A percentile compares a stretch with the other conserved stretches of the same genome.
These are phyloP conservation scores for Fragaria nilgerrensis DNA, from an alignment of 306 rosid genomes.

Conservation along the genomic window DNA sequence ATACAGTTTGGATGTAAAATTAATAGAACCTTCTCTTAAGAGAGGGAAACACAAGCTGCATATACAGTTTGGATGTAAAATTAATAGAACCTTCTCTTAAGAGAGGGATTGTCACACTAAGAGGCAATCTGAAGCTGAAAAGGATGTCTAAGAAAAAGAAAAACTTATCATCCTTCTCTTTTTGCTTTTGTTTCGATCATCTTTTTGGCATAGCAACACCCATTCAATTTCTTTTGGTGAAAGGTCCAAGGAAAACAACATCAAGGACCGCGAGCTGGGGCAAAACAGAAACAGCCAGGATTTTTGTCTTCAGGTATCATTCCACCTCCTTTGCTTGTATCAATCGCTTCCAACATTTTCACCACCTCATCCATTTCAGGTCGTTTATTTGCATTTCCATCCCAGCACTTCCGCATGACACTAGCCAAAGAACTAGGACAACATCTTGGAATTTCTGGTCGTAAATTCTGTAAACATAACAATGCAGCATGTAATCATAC, in stretches of 20 bases:
- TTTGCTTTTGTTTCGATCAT: not conserved
- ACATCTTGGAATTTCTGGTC: conserved; percentile 61
- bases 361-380: conserved; percentile 71
- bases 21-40: conserved; percentile 1
- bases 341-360: conserved; percentile 62
- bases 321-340: conserved; percentile 73
- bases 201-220: conserved; percentile 7
- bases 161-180: not conserved
- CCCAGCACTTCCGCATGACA: conserved; percentile 68
- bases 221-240: not conserved
- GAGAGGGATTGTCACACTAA: not conserved
- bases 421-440: conserved; percentile 57
- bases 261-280: conserved; percentile 56
- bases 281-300: conserved; percentile 46
- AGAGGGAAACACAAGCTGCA: conserved; percentile 1
- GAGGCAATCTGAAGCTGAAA: no score
- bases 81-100: conserved; percentile 1
- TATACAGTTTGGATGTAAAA: conserved; percentile 3
- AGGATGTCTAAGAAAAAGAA: no score
- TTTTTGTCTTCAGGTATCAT: conserved; percentile 56
- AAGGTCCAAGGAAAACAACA: conserved; percentile 6
- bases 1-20: conserved; percentile 3
- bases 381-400: conserved; percentile 49
- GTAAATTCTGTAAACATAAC: conserved; percentile 49
- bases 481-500: not conserved